Evolutionary conservation across 345 rosid genomes (phyloP).

Genomic region (Populus simonii): DNA sequence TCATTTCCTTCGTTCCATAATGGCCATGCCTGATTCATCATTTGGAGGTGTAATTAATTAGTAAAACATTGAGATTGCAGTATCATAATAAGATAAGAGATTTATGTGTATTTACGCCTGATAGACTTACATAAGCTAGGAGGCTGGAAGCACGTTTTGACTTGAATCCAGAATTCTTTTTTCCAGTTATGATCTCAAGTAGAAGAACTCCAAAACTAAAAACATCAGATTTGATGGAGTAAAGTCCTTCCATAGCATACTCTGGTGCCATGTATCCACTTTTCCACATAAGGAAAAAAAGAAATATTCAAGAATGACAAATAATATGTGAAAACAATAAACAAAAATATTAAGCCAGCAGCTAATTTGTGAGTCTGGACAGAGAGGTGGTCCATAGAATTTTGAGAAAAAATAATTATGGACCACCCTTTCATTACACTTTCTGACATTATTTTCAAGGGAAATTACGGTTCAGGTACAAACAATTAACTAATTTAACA

Average conservation of each 20-base stretch:
- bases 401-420: no score
- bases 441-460: background rate
- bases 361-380: no score
- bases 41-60: background rate
- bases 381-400: no score
- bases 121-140: conserved; percentile 38
- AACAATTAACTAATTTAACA: no score
- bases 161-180: conserved; percentile 28
- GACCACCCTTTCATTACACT: no score
- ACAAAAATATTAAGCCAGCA: background rate
- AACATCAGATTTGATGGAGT: conserved; percentile 54
- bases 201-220: conserved; percentile 57
- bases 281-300: background rate
- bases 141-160: conserved; percentile 23
- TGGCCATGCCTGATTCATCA: conserved; percentile 13
- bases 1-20: conserved; percentile 8
- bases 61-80: background rate
- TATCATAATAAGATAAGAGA: background rate
- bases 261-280: conserved; percentile 68
- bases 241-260: conserved; percentile 43
- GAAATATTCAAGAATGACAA: background rate
- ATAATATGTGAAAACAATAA: no score
- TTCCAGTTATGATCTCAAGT: conserved; percentile 56
- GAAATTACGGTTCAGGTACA: background rate
- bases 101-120: background rate